Base-by-base conservation (phyloP, 139 green algal genomes). In the Coccomyxa sp. region DNA sequence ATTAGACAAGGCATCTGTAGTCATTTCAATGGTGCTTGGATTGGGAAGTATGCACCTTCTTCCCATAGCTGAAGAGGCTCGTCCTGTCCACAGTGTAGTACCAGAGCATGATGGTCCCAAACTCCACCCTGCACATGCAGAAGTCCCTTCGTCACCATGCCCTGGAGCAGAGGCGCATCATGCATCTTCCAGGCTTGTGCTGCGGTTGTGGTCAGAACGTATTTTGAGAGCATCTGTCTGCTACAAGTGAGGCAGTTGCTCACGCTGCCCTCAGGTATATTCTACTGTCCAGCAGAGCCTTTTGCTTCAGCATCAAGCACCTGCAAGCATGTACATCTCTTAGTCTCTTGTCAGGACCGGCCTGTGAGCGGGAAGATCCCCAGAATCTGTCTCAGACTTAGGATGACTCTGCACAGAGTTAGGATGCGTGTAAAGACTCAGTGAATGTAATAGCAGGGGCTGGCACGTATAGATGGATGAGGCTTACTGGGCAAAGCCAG, bases 81-180 rank as follows among this genome's bases (percentile, higher is more conserved):
- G 93, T 98, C 64, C 93, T 87, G 80, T 97, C 93, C 34, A 86
- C 91, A 14, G 98, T n/a, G 76, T 92, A 97, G 75, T 94, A 96
- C 88, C 91, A 98, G 0, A 92, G n/a, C 68, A 98, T 85, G 36
- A 97, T 88, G 24, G 82, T 85, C 5, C 92, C 94, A 81, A 96
- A 94, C 80, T 98, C 94, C 14, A 89, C 85, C 38, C 81, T 84
- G 79, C 74, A n/a, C 73, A 78, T 40, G 18, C 69, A 12, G 9
- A 29, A 29, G 34, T 39, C 12, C 18, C 33, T 27, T 27, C 1
- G 33, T 74, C 33, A 27, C 69, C 16, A 74, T 1, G 29, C 33
- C 34, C 14, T 50, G 3, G 58, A 71, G 14, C 69, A 74, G 34
- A 12, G 33, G 34, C 33, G 18, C 35, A 34, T 50, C 2, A 54